Base-by-base conservation (phyloP, 192 early-diverging fungal genomes). In the Phycomyces blakesleeanus region DNA sequence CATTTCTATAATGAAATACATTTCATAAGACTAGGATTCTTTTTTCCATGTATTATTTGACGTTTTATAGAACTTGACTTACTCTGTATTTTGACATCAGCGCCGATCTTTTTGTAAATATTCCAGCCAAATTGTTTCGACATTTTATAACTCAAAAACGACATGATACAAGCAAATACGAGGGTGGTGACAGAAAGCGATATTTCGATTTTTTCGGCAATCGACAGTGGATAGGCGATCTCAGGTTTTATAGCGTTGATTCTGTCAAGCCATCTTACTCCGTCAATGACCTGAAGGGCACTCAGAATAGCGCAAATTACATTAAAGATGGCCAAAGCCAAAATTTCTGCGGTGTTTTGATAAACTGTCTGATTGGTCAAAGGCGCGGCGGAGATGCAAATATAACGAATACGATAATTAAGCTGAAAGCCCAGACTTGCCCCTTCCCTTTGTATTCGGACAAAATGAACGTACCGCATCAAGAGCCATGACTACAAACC, bases 41-140 rank as follows among this genome's bases (percentile, higher is more conserved):
- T 20, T 39, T 18, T 38, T 44, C n/a, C 3, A 39, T 12, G n/a
- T n/a, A n/a, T n/a, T n/a, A n/a, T n/a, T n/a, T n/a, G n/a, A n/a
- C n/a, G n/a, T n/a, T n/a, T n/a, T n/a, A n/a, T n/a, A n/a, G n/a
- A n/a, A n/a, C n/a, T n/a, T 21, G 38, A 54, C 77, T 72, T 81
- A 77, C 86, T 78, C 70, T 82, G 79, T 64, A 85, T 85, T 53
- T 74, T 68, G 29, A 83, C 69, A 56, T 86, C 84, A 18, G 85
- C 83, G 25, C 85, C 83, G 73, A 88, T 86, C 64, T 77, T 81
- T 49, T 83, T 85, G 72, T 81, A 84, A 25, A 85, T 79, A 61
- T 81, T 86, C 83, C 85, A 86, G 22, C 73, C 73, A 47, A 75
- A 70, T 34, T 69, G 67, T 16, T 58, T 40, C 2, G 60, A 62